Evolutionary conservation across 2,329 filamentous ascomycete species (phyloP).

Genomic region (Trichoderma breve): DNA sequence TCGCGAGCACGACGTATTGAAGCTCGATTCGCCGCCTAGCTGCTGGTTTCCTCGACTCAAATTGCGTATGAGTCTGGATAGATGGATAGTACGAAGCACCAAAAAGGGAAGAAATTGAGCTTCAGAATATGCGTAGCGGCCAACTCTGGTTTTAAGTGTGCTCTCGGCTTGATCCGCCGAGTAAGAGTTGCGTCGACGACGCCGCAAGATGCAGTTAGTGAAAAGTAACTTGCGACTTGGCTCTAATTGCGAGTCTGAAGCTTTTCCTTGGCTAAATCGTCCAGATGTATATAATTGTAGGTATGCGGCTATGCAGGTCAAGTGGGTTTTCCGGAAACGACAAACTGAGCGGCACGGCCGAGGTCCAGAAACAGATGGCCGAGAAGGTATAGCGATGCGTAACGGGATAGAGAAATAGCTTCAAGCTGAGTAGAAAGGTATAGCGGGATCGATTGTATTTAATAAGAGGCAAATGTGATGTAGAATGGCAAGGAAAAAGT

Average conservation of each 20-base stretch:
- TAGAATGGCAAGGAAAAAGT: background rate
- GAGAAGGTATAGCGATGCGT: constrained; percentile 1
- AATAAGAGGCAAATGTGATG: background rate
- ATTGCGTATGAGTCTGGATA: background rate
- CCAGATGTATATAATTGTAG: background rate
- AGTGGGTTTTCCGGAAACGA: constrained; percentile 1
- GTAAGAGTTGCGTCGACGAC: background rate
- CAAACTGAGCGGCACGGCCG: constrained; percentile 1
- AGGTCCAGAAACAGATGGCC: background rate
- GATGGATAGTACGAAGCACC: background rate
- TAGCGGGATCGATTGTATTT: background rate
- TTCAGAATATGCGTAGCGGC: background rate
- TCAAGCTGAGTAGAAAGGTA: background rate
- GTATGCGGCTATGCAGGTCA: constrained; percentile 6
- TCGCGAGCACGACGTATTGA: constrained; percentile 19
- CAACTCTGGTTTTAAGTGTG: background rate
- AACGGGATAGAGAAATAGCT: background rate
- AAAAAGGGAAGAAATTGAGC: background rate
- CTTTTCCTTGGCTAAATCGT: background rate
- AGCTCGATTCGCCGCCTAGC: constrained; percentile 20
- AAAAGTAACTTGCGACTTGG: background rate
- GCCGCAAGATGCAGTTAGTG: background rate
- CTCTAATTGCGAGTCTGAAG: background rate
- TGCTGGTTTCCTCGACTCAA: background rate
- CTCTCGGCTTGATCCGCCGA: background rate